Base-by-base conservation (phyloP, 2,329 filamentous ascomycete species). In the Cryphonectria carpinicola region DNA sequence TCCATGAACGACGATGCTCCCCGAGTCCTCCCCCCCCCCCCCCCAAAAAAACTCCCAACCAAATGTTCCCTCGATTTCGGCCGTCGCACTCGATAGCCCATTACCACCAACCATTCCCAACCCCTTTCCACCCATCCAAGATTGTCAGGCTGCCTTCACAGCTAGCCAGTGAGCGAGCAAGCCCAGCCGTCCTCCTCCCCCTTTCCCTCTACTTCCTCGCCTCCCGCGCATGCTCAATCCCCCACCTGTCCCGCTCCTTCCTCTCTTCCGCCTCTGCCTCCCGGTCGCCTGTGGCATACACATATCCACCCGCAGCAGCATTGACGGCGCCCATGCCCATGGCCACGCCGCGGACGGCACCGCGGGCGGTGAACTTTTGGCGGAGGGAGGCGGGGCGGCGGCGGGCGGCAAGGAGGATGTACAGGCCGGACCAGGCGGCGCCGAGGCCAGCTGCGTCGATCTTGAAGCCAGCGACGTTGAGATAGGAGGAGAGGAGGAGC, bases 391-490 rank as follows among this genome's bases (percentile, higher is more conserved):
- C 76, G 7, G 76, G 73, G 28, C 85, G 80, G 60, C 83, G 79
- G 4, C 87, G 84, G 72, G 87, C 78, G 1, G 87, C 86, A 65
- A 89, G 80, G 52, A 89, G 79, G 4, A 85, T 84, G 77, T 90
- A 90, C 22, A 89, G 81, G 41, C 87, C 87, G 61, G 85, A 87
- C 80, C 86, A 86, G 22, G 87, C 86, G 67, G 85, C 85, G 0
- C 85, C 83, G 70, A 89, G 79, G 66, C 86, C 88, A 2, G 87
- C 88, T 70, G 83, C 83, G 76, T 88, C 87, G 66, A 85, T 87
- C 72, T 84, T 84, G 80, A 86, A 88, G 71, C 87, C 87, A 28
- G 87, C 86, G 8, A 90, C 83, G 78, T 88, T 88, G 76, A 88
- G 83, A 80, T 89, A 90, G 77, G 83, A 85, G 68, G 84, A 82